A percentile compares a stretch with the other conserved stretches of the same genome.
phyloP scores from a whole-genome alignment of 1,284 basidiomycete genomes.

The Papiliotrema laurentii region DNA sequence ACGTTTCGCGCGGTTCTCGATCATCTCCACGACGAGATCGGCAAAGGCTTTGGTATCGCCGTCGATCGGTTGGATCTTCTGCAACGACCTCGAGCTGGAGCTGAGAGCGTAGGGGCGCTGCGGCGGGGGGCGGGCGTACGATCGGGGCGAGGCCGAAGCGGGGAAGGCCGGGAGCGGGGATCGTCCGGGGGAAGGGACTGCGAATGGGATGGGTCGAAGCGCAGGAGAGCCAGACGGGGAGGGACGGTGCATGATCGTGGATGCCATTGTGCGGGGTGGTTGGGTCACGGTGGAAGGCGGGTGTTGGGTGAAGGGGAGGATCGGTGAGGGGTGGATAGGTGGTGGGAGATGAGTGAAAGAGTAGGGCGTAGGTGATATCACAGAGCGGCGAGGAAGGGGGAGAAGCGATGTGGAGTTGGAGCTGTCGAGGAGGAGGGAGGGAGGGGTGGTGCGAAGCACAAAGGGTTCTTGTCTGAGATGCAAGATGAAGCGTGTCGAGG shows the following conservation, averaged over 20 bases:
- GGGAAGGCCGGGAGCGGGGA: neutral
- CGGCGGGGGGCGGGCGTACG: conserved; percentile 9
- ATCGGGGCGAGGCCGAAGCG: conserved; percentile 6
- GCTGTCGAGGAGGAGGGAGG: conserved; percentile 6
- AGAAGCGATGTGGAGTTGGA: conserved; percentile 6
- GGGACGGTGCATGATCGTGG: neutral
- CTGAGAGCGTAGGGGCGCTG: conserved; percentile 9
- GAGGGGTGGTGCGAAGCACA: conserved; percentile 1
- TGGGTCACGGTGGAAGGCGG: neutral
- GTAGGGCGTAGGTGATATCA: no score
- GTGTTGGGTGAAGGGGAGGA: neutral
- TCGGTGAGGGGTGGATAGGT: neutral
- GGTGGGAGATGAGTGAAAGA: neutral
- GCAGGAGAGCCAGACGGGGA: neutral
- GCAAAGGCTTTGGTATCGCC: conserved; percentile 13
- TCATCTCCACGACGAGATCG: conserved; percentile 4
- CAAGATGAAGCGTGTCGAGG: neutral
- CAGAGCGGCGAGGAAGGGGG: neutral
- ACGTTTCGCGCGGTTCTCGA: conserved; percentile 3
- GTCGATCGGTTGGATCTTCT: neutral
- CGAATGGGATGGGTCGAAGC: neutral
- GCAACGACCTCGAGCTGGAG: neutral
- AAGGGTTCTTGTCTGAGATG: neutral
- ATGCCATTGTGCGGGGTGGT: neutral
- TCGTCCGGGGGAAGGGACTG: neutral